Conservation (phyloP, 148 eudicot genomes). For the Bassia scoparia region DNA sequence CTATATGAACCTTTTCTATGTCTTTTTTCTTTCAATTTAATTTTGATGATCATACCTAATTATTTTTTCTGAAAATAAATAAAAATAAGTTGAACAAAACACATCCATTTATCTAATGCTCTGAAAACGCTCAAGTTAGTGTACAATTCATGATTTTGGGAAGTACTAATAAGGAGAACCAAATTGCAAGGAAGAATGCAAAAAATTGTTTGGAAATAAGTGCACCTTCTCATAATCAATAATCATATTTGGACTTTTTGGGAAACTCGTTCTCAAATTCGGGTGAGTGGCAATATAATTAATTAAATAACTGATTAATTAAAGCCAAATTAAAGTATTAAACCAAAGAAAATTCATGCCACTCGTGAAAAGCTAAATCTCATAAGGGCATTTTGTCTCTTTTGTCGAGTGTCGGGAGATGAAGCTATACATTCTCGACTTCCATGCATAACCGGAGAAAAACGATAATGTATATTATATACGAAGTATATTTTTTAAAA, state of each 20-base stretch:
- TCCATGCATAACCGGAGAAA: neutral
- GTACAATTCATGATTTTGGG: constrained; percentile 5
- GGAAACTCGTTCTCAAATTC: constrained; percentile 15
- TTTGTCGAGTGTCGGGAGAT: neutral
- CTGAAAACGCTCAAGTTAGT: neutral
- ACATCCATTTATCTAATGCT: too few species aligned
- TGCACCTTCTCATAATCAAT: constrained; percentile 16
- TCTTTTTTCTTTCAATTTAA: too few species aligned
- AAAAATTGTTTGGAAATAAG: constrained; percentile 1
- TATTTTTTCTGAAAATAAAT: too few species aligned
- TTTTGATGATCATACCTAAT: too few species aligned
- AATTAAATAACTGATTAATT: neutral
- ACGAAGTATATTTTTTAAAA: too few species aligned
- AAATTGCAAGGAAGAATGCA: constrained; percentile 18
- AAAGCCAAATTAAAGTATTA: too few species aligned
- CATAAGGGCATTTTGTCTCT: neutral
- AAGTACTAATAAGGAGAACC: constrained; percentile 11
- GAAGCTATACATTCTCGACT: neutral
- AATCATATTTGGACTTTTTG: constrained; percentile 23
- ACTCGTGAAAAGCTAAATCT: neutral
- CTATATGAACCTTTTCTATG: too few species aligned
- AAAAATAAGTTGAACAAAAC: too few species aligned
- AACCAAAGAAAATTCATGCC: too few species aligned
- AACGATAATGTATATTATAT: too few species aligned
- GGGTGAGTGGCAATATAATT: constrained; percentile 12